Evolutionary conservation across 257 asterid genomes (phyloP), one percentile per base, ranked within the genome.

Genomic region (Ilex aquifolium): DNA sequence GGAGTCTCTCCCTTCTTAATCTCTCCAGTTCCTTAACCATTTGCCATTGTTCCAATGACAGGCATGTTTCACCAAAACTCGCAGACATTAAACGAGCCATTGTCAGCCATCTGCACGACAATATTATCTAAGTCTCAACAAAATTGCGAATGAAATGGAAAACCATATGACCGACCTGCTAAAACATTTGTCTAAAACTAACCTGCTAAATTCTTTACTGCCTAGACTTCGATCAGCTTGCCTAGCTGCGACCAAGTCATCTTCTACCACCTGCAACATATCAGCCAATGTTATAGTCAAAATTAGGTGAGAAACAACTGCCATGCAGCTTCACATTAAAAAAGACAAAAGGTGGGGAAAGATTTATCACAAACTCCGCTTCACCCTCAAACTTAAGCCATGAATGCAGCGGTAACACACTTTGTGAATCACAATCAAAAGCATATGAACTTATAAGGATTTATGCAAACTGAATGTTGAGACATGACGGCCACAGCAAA

Each of bases 181-280:
- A 14, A 46, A 10, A 57, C 27, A 21, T 21, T 21, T 21, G 59
- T 32, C 16, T 6, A 42, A 48, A 21, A 64, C 65, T 63, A 65
- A 86, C 98, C 95, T 83, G 88, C 95, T 87, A 65, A 89, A 84
- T 53, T 89, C 95, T 76, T 73, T 66, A 65, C 87, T 84, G 64
- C 95, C 87, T 73, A 92, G 77, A 83, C 88, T 92, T 66, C 94
- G 73, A 64, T 89, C 94, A 44, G 82, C 89, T 74, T 79, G 94
- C 70, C 99, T 74, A 2, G 97, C 97, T 21, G 94, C 96, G 39
- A 89, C 97, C 39, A 92, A 72, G 76, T 89, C 97, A 60, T 92
- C 91, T 78, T 89, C 95, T 31, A 87, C 76, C 63, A 75, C 85
- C 99, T 92, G 78, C 42, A 40, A 52, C 27, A 21, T 42, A 49